A percentile compares a stretch with the other conserved stretches of the same genome.
phyloP scores from a whole-genome alignment of 2,329 filamentous ascomycete species.

The Hortaea werneckii region DNA sequence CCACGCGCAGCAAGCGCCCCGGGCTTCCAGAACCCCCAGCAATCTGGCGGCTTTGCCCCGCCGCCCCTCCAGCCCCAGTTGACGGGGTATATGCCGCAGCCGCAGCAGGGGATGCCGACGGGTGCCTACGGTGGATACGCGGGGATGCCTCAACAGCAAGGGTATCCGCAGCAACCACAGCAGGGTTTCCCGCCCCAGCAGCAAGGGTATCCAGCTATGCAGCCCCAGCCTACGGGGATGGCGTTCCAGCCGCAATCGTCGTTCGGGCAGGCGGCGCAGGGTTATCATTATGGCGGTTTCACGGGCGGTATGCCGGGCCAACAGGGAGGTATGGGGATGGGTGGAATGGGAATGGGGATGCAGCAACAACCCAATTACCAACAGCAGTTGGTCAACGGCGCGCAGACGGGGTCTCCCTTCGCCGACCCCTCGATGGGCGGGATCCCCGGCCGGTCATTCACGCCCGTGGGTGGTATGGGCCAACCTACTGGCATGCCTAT shows the following conservation, averaged over 20 bases:
- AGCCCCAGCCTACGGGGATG: constrained; percentile 55
- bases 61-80: constrained; percentile 74
- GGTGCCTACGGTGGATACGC: constrained; percentile 31
- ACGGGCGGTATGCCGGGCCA: constrained; percentile 5
- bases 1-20: constrained; percentile 78
- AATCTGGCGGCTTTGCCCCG: constrained; percentile 54
- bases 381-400: constrained; percentile 41
- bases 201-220: constrained; percentile 22
- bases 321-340: constrained; percentile 2
- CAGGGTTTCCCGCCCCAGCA: constrained; percentile 20
- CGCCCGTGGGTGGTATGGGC: constrained; percentile 25
- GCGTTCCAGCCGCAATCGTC: constrained; percentile 9
- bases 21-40: constrained; percentile 54
- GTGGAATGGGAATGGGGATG: constrained; percentile 30
- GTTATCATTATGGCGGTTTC: constrained; percentile 2
- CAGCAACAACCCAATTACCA: constrained; percentile 31
- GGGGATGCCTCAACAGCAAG: constrained; percentile 32
- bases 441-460: constrained; percentile 34
- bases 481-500: too few species aligned
- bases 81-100: constrained; percentile 49
- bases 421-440: too few species aligned
- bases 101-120: constrained; percentile 25
- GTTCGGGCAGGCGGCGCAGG: constrained; percentile 5
- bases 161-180: constrained; percentile 10
- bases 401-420: constrained; percentile 41